phyloP scores from a whole-genome alignment of 768 basidiomycete species.

The Lactarius indigo region DNA sequence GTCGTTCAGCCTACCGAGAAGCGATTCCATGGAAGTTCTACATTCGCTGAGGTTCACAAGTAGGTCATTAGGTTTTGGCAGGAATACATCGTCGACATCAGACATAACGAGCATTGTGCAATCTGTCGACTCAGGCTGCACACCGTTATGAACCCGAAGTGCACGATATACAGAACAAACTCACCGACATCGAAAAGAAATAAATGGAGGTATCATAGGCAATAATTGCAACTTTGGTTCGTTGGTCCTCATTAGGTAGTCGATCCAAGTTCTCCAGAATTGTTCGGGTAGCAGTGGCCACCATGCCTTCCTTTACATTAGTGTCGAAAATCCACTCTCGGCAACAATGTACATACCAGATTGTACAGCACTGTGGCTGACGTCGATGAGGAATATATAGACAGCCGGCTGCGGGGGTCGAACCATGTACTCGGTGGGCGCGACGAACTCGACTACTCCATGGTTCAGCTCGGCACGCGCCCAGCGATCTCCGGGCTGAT shows the following conservation, averaged over 20 bases:
- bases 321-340: background rate
- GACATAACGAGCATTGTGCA: slow-evolving; percentile 96
- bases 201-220: slow-evolving; percentile 90
- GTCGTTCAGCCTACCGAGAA: slow-evolving; percentile 81
- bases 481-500: slow-evolving; percentile 96
- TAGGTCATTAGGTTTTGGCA: slow-evolving; percentile 95
- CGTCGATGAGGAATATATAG: slow-evolving; percentile 96
- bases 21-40: slow-evolving; percentile 70
- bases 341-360: slow-evolving; percentile 53
- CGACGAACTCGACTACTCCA: slow-evolving; percentile 93
- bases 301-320: slow-evolving; percentile 68
- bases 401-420: slow-evolving; percentile 97
- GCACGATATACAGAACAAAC: slow-evolving; percentile 30
- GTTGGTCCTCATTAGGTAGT: slow-evolving; percentile 89
- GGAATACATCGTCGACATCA: slow-evolving; percentile 95
- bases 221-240: slow-evolving; percentile 90
- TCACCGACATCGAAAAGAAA: slow-evolving; percentile 90
- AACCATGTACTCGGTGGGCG: slow-evolving; percentile 99
- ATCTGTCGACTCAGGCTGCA: slow-evolving; percentile 65
- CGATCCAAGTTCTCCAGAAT: slow-evolving; percentile 94
- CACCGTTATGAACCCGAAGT: background rate
- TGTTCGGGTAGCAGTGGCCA: slow-evolving; percentile 95
- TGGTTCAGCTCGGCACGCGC: slow-evolving; percentile 89
- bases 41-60: slow-evolving; percentile 91
- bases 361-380: slow-evolving; percentile 87